These are phyloP conservation scores for Jackrogersella multiformis DNA, from an alignment of 495 filamentous ascomycete genomes.

Conservation along the genomic window DNA sequence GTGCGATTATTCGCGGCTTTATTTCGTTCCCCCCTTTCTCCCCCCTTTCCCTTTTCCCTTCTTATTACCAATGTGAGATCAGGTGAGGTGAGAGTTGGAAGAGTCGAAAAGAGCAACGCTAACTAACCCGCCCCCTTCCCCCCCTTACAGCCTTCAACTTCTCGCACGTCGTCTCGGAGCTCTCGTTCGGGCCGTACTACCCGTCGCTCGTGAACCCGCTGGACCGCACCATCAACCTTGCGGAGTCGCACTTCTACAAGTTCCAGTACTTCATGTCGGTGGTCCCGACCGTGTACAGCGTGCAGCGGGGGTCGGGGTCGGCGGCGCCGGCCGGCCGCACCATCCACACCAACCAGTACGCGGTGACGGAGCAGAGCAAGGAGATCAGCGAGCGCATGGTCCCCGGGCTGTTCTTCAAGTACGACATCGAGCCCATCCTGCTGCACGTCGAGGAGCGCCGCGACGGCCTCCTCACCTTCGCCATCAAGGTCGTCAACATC, in stretches of 20 bases:
- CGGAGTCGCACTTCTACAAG: slow-evolving; percentile 82
- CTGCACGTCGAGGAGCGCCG: slow-evolving; percentile 85
- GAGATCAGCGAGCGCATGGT: slow-evolving; percentile 73
- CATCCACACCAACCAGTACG: slow-evolving; percentile 97
- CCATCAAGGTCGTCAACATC: slow-evolving; percentile 76
- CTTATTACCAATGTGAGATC: neutral
- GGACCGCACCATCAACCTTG: slow-evolving; percentile 84
- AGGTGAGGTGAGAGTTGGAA: too few relatives aligned
- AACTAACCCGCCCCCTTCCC: neutral
- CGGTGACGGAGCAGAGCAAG: slow-evolving; percentile 84
- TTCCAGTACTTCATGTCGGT: slow-evolving; percentile 99
- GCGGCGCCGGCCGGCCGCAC: slow-evolving; percentile 51
- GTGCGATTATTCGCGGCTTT: too few relatives aligned
- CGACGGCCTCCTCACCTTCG: slow-evolving; percentile 73
- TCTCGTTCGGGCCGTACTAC: slow-evolving; percentile 96
- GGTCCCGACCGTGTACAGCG: slow-evolving; percentile 93
- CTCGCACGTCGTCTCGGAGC: slow-evolving; percentile 94
- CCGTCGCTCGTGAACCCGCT: slow-evolving; percentile 93
- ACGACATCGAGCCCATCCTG: slow-evolving; percentile 96
- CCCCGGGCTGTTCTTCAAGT: slow-evolving; percentile 98
- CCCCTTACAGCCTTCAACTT: slow-evolving; percentile 85
- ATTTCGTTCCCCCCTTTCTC: too few relatives aligned
- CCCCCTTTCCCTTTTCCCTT: neutral
- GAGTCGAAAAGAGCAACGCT: neutral
- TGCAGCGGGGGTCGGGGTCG: slow-evolving; percentile 55